These are phyloP conservation scores for Aureobasidium musti DNA, from an alignment of 2,329 filamentous ascomycete species.

Conservation along the genomic window DNA sequence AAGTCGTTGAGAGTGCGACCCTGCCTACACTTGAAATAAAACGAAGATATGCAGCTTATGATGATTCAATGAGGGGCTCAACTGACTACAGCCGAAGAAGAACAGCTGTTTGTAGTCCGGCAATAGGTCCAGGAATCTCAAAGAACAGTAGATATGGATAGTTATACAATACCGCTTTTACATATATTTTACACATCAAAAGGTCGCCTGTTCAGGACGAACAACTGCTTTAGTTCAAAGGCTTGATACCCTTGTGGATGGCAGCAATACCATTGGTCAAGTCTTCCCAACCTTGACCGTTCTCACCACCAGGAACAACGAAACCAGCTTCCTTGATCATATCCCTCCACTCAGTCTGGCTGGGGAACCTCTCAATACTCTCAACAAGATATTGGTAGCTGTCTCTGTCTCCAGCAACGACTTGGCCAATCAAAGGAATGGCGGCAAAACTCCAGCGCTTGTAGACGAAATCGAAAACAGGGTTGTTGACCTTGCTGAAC, in stretches of 20 bases:
- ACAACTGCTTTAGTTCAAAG: slow-evolving; percentile 37
- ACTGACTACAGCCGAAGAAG: neutral
- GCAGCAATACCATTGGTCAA: slow-evolving; percentile 90
- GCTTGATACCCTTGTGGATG: slow-evolving; percentile 96
- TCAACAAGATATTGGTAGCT: slow-evolving; percentile 99
- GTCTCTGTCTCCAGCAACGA: slow-evolving; percentile 90
- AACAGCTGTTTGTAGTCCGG: neutral
- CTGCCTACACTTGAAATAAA: neutral
- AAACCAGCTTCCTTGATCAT: slow-evolving; percentile 89
- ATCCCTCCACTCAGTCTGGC: slow-evolving; percentile 76
- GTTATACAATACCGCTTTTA: neutral
- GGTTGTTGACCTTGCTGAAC: slow-evolving; percentile 82
- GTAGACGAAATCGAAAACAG: slow-evolving; percentile 80
- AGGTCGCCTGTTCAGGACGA: no score
- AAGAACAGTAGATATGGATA: neutral
- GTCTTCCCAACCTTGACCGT: slow-evolving; percentile 70
- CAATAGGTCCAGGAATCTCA: no score
- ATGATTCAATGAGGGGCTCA: neutral
- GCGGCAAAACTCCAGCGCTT: slow-evolving; percentile 95
- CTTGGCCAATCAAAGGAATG: slow-evolving; percentile 91
- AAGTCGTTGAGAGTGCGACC: neutral
- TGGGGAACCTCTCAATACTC: slow-evolving; percentile 92
- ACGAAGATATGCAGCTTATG: neutral
- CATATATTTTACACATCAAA: neutral
- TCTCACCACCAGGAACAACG: slow-evolving; percentile 63